A percentile compares a stretch with the other conserved stretches of the same genome.
phyloP scores from a whole-genome alignment of 495 filamentous ascomycete species.

The Wilcoxina mikolae region DNA sequence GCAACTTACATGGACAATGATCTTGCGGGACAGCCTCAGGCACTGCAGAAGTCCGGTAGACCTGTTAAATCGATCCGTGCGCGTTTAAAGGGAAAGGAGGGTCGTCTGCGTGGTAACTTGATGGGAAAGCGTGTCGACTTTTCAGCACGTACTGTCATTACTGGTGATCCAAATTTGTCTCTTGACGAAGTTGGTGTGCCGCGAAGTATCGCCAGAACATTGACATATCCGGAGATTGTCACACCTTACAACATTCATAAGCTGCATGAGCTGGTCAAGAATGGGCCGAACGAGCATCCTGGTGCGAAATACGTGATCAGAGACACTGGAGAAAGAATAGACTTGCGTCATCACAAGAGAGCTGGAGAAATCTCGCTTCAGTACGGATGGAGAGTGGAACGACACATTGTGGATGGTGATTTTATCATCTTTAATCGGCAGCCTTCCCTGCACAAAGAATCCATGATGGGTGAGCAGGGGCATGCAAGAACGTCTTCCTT shows the following conservation, averaged over 20 bases:
- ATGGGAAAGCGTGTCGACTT: conserved; percentile 99
- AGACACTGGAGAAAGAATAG: conserved; percentile 78
- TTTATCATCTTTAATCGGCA: conserved; percentile 99
- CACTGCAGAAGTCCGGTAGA: conserved; percentile 87
- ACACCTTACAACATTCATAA: conserved; percentile 96
- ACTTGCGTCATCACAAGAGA: conserved; percentile 79
- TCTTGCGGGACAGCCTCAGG: conserved; percentile 89
- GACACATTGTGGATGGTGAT: conserved; percentile 87
- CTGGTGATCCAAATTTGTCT: conserved; percentile 89
- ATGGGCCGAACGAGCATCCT: conserved; percentile 86
- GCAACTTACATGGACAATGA: conserved; percentile 99
- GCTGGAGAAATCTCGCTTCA: conserved; percentile 68
- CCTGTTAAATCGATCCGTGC: conserved; percentile 93
- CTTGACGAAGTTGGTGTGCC: conserved; percentile 95
- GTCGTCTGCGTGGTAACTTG: conserved; percentile 88
- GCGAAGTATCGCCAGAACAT: conserved; percentile 65
- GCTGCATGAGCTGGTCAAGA: conserved; percentile 71
- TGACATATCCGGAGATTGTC: conserved; percentile 95
- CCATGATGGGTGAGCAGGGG: conserved; percentile 78
- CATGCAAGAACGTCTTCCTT: not conserved
- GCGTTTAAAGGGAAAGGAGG: conserved; percentile 96
- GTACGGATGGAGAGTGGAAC: conserved; percentile 97
- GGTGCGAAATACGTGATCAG: conserved; percentile 92
- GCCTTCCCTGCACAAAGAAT: conserved; percentile 96
- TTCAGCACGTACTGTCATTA: conserved; percentile 97